phyloP scores from a whole-genome alignment of 306 rosid species.

The Glycyrrhiza uralensis region DNA sequence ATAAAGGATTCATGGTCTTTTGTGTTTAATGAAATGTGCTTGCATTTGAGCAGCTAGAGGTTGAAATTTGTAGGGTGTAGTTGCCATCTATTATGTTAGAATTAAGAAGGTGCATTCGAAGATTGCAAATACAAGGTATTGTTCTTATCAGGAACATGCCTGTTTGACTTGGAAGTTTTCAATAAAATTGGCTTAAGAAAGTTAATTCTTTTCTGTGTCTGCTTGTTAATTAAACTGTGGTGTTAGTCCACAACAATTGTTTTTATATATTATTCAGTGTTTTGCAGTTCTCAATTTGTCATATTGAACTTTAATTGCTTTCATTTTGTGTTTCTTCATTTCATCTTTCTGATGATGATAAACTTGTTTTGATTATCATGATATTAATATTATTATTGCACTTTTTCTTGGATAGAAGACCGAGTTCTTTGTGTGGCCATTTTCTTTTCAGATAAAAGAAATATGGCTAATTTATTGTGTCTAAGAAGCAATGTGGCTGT shows the following conservation, averaged over 20 bases:
- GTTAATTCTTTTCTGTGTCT: not conserved
- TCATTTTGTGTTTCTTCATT: not conserved
- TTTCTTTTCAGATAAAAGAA: not conserved
- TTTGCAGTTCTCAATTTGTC: not conserved
- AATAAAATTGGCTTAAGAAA: not conserved
- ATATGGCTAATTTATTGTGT: not conserved
- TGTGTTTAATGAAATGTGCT: conserved; percentile 30
- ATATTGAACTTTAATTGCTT: not conserved
- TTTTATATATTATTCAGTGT: not conserved
- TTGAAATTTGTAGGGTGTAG: conserved; percentile 21
- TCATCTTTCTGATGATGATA: not conserved
- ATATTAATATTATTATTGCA: not conserved
- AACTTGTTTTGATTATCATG: not conserved
- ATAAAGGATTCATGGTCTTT: conserved; percentile 6
- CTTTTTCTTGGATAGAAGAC: conserved; percentile 3
- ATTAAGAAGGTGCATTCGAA: conserved; percentile 18
- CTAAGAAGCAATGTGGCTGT: conserved; percentile 2
- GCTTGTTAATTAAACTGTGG: not conserved
- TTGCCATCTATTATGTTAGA: conserved; percentile 30
- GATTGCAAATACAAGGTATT: conserved; percentile 28
- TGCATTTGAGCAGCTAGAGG: conserved; percentile 20
- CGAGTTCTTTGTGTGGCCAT: not conserved
- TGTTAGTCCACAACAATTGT: not conserved
- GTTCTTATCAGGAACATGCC: not conserved
- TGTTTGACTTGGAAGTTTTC: not conserved